Evolutionary conservation across 78 protist genomes (phyloP), one percentile per base, ranked within the genome.

Genomic region (Speleostelium caveatum): DNA sequence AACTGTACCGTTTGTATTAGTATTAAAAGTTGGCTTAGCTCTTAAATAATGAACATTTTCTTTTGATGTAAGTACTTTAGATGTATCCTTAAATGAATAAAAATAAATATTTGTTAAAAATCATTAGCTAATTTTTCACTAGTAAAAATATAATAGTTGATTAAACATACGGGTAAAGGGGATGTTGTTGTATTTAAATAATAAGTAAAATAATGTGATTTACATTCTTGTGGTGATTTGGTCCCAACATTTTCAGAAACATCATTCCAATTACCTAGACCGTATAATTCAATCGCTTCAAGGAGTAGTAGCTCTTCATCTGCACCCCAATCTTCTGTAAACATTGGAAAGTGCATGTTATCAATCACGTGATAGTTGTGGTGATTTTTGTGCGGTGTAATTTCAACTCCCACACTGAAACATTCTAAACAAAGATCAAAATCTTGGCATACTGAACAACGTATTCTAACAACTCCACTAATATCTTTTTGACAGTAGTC

Each of bases 381-480:
- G 17, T 62, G 17, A 53, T 91, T 91, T 61, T 83, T 83, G 83
- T 91, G 95, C 1, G 75, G 80, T 19, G 32, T 33, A n/a, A 91
- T 61, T 65, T 91, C 95, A 22, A 80, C 95, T 3, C 95, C 95
- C 7, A 83, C 95, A 39, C 92, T 72, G 36, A 73, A 91, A 56
- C 95, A 91, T 21, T 91, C 89, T 22, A 75, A 39, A 71, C 95
- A 91, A 21, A 91, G 45, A 66, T 91, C 95, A 60, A 91, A 91
- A 32, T 91, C 95, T 26, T 65, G 49, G 24, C 95, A 83, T 7
- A 75, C 71, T 21, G 95, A 62, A 45, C 92, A 91, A 32, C 76
- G 33, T 17, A 91, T 78, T 14, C 91, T 28, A 1, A 73, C 87
- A 10, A 73, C 78, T 33, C 53, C 73, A 65, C 89, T 67, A 6